Base-by-base conservation (phyloP, 768 basidiomycete species). In the Naganishia friedmannii region DNA sequence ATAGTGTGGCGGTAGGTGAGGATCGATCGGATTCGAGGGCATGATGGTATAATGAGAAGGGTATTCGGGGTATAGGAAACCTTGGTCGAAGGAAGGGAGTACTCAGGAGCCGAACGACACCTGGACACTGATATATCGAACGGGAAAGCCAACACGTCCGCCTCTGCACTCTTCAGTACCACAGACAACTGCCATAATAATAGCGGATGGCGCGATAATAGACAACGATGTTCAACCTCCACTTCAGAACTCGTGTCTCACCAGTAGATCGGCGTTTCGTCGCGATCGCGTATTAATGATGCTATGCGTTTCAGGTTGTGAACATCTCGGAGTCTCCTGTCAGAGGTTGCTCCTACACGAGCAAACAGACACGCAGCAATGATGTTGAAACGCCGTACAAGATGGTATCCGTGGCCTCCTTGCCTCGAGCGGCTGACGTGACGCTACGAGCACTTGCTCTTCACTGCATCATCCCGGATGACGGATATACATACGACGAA, bases 21-120 rank as follows among this genome's bases (percentile, higher is more conserved):
- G 60, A 29, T 63, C 60, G 60, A 63, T 63, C 37, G 60, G 60
- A 63, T 45, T 63, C n/a, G 37, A 45, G 13, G 39, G 60, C 60
- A 63, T 63, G 39, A 13, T 63, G 60, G n/a, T 21, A 23, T 7
- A 15, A n/a, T 15, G 31, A 21, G 31, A 23, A 26, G 7, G 17
- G 57, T 58, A 39, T 26, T 42, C 1, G 26, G 29, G 54, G 54
- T 29, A 32, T 55, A 19, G 29, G 15, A 51, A 21, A 21, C 45
- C n/a, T 46, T 23, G 48, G 48, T 12, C 3, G n/a, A 26, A n/a
- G n/a, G n/a, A 7, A 12, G 3, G 48, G 19, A 3, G 23, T 51
- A 46, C 23, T 21, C n/a, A 1, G n/a, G 48, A 51, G 15, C 15
- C n/a, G 17, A 51, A 21, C 21, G 48, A 51, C 6, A 51, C n/a